These are phyloP conservation scores for Cladosporium sp. DNA, from an alignment of 2,329 filamentous ascomycete genomes.

Conservation along the genomic window DNA sequence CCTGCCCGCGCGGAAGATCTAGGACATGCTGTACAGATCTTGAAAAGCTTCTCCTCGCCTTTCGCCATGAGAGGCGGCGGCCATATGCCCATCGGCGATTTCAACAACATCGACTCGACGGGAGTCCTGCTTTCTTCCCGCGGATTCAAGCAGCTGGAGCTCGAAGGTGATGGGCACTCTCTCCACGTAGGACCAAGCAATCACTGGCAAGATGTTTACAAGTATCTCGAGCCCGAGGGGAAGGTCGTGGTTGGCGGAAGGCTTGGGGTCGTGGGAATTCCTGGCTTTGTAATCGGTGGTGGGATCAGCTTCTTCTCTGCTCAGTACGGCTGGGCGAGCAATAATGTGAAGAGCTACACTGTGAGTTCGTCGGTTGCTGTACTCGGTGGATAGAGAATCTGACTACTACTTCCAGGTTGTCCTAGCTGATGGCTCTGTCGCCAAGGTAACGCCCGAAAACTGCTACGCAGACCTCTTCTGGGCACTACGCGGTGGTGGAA, in stretches of 20 bases:
- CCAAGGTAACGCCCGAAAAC: constrained; percentile 8
- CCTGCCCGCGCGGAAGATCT: constrained; percentile 2
- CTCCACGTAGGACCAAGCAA: constrained; percentile 42
- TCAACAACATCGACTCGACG: constrained; percentile 13
- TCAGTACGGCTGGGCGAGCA: constrained; percentile 23
- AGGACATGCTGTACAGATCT: neutral
- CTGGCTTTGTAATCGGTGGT: constrained; percentile 25
- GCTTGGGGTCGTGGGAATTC: constrained; percentile 28
- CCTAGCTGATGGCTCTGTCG: constrained; percentile 12
- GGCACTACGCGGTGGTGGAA: constrained; percentile 15
- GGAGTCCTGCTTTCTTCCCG: constrained; percentile 9
- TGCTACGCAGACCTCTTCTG: constrained; percentile 15
- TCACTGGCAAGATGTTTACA: constrained; percentile 42
- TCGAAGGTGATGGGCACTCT: constrained; percentile 10
- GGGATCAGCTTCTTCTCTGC: constrained; percentile 26
- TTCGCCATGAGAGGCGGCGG: constrained; percentile 12
- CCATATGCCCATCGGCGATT: constrained; percentile 7
- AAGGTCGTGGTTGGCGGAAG: constrained; percentile 42
- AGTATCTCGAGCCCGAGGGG: constrained; percentile 33
- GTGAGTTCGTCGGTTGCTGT: constrained; percentile 1
- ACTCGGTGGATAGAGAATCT: neutral
- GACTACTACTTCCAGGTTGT: neutral
- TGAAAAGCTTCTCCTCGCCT: neutral
- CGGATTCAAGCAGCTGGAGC: constrained; percentile 9
- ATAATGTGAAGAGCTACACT: constrained; percentile 25